These are phyloP conservation scores for Claviceps capensis DNA, from an alignment of 2,329 filamentous ascomycete species.

Conservation along the genomic window DNA sequence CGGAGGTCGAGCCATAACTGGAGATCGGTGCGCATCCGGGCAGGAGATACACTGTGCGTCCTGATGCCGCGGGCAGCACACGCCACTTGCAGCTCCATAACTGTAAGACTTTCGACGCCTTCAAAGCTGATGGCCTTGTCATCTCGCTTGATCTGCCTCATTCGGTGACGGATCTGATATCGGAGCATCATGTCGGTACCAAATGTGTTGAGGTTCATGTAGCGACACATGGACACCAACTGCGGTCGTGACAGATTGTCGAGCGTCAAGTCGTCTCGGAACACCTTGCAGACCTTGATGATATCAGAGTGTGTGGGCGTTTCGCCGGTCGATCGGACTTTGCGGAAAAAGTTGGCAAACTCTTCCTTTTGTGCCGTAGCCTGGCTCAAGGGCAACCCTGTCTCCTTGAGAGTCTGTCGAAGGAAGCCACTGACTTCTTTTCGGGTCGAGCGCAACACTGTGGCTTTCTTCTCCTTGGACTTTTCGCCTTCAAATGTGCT, in stretches of 20 bases:
- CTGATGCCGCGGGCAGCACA: constrained; percentile 85
- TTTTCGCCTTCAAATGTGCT: constrained; percentile 93
- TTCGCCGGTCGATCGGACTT: constrained; percentile 84
- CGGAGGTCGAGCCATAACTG: constrained; percentile 90
- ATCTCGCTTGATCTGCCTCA: constrained; percentile 98
- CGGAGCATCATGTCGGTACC: constrained; percentile 96
- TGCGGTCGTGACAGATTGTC: constrained; percentile 95
- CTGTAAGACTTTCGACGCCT: constrained; percentile 85
- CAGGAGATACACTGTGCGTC: constrained; percentile 84
- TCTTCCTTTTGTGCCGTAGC: constrained; percentile 83
- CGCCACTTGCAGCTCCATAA: constrained; percentile 81
- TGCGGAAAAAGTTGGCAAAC: constrained; percentile 94
- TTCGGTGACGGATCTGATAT: constrained; percentile 91
- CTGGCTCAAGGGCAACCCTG: constrained; percentile 75
- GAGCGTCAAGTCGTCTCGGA: constrained; percentile 92
- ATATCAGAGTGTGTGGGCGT: constrained; percentile 78
- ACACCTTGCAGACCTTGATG: constrained; percentile 97
- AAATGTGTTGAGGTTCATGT: constrained; percentile 95
- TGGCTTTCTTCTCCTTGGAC: constrained; percentile 79
- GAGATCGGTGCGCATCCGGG: constrained; percentile 74
- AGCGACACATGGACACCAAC: constrained; percentile 92
- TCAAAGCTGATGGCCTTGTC: constrained; percentile 90
- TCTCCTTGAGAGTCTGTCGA: constrained; percentile 77
- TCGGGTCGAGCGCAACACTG: constrained; percentile 65
- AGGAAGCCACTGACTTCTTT: constrained; percentile 91